These are phyloP conservation scores for Phaffia rhodozyma DNA, from an alignment of 1,284 basidiomycete genomes.

Conservation along the genomic window DNA sequence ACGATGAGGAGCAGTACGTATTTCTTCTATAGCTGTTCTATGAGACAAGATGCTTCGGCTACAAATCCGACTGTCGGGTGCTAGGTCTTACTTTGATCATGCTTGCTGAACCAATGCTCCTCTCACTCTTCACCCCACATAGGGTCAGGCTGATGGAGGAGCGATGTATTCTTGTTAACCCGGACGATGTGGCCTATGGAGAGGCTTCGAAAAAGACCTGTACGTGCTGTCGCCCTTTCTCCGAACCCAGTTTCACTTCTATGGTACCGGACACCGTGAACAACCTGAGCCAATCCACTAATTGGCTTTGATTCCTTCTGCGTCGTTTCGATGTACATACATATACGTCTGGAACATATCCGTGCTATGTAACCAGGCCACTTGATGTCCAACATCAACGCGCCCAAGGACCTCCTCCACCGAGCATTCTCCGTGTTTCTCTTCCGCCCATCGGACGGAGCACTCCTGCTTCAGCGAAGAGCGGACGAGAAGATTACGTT, in stretches of 20 bases:
- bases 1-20: conserved; percentile 35
- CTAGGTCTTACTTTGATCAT: neutral
- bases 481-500: conserved; percentile 99
- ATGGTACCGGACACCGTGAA: neutral
- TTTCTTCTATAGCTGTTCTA: neutral
- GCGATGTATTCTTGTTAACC: conserved; percentile 87
- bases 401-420: conserved; percentile 70
- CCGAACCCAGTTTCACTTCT: neutral
- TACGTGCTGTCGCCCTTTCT: conserved; percentile 36
- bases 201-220: conserved; percentile 96
- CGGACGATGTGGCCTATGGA: conserved; percentile 75
- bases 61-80: neutral
- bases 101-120: neutral
- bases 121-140: neutral
- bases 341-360: neutral
- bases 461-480: conserved; percentile 87
- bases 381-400: conserved; percentile 90
- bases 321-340: neutral
- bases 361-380: conserved; percentile 56
- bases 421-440: conserved; percentile 97
- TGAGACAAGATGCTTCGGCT: neutral
- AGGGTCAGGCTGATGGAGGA: conserved; percentile 82
- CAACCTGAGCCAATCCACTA: neutral
- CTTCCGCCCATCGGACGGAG: conserved; percentile 87
- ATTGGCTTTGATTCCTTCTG: neutral